Conservation (phyloP, 1,284 basidiomycete species). For the Boletus sp. region DNA sequence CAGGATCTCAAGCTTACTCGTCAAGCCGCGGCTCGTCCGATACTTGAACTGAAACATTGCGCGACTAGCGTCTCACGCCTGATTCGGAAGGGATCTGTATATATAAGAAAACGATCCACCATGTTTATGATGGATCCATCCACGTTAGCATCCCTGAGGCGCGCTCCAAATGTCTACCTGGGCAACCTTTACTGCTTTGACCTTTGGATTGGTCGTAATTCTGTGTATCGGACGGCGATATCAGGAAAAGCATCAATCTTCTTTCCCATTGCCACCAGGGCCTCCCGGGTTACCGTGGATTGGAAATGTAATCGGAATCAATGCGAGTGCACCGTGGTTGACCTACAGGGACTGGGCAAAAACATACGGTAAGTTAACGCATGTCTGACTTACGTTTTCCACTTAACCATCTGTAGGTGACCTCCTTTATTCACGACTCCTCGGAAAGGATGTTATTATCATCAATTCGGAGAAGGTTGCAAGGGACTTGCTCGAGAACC, state of each 20-base stretch:
- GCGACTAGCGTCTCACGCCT: too few species aligned
- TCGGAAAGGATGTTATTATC: slow-evolving; percentile 8
- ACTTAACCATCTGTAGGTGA: background rate
- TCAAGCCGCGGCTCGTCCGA: too few species aligned
- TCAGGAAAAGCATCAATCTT: background rate
- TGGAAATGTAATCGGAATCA: too few species aligned
- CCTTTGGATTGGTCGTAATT: background rate
- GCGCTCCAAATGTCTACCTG: background rate
- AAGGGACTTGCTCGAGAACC: slow-evolving; percentile 6
- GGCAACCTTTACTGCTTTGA: background rate
- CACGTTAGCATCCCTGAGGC: background rate
- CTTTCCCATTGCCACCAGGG: slow-evolving; percentile 6
- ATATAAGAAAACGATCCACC: too few species aligned
- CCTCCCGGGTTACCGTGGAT: too few species aligned
- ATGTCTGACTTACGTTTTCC: too few species aligned
- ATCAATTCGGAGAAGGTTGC: slow-evolving; percentile 3
- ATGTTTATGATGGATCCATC: too few species aligned
- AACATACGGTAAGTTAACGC: background rate
- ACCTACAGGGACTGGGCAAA: slow-evolving; percentile 7
- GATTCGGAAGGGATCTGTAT: too few species aligned
- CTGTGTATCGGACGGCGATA: background rate
- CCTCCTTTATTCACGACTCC: slow-evolving; percentile 2
- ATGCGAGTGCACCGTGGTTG: slow-evolving; percentile 3
- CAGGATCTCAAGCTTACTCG: too few species aligned
- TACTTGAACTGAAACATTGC: too few species aligned